Evolutionary conservation across 768 basidiomycete genomes (phyloP), one percentile per base, ranked within the genome.

Genomic region (Imleria badia): DNA sequence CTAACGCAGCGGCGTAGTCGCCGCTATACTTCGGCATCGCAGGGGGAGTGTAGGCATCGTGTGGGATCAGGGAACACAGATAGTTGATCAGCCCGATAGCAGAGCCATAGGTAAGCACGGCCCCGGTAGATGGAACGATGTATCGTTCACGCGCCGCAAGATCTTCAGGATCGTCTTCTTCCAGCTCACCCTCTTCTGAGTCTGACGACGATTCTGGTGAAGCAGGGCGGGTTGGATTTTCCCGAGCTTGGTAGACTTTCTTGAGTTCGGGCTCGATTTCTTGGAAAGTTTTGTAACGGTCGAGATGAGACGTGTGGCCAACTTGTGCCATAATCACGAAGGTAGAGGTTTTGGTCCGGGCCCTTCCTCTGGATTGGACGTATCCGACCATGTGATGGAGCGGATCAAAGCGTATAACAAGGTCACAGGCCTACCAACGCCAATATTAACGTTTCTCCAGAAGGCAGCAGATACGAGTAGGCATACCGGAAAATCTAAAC

Each of bases 291-390:
- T 76, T 68, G 66, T 93, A 93, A 50, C 80, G 79, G 20, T 75
- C 75, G 2, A 86, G 69, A 51, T 86, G 81, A 2, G 74, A 71
- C 2, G 72, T 66, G 45, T 86, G 78, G 46, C 81, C 80, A 55
- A 86, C 73, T 56, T 85, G 82, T 17, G 91, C 77, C 90, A 96
- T 88, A 30, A 94, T 78, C 41, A 94, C 75, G 61, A 90, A 95
- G 3, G 83, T 86, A 1, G 92, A 92, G 0, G 81, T 75, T 52
- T 82, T 81, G 55, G 85, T 87, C 43, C 94, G 78, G 0, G 94
- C 93, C 13, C 94, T 80, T 36, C 94, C 94, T 26, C 94, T 84
- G 19, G 90, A 93, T 68, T 96, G 94, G 39, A 95, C 82, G 61
- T 95, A 95, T 45, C 87, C 88, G 19, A 88, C 85, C 81, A 94